Evolutionary conservation across 495 filamentous ascomycete species (phyloP).

Genomic region (Cetradonia linearis): DNA sequence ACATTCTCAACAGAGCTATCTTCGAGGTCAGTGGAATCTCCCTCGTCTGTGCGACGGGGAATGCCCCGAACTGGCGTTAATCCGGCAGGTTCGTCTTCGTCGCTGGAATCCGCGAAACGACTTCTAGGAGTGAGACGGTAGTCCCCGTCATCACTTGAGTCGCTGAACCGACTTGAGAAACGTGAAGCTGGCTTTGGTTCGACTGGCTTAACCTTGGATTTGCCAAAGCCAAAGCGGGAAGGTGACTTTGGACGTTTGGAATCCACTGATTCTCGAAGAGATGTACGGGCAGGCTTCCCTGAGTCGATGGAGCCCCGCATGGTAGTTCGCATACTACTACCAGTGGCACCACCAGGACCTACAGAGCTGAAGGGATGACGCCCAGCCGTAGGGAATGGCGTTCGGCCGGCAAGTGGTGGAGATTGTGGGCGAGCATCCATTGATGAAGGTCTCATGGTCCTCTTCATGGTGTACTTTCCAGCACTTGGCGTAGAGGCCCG

Average conservation of each 20-base stretch:
- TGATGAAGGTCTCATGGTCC: constrained; percentile 41
- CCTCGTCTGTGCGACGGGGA: constrained; percentile 46
- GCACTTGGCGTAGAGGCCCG: constrained; percentile 31
- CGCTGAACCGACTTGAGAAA: constrained; percentile 46
- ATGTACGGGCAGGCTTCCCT: constrained; percentile 16
- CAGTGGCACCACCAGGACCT: constrained; percentile 10
- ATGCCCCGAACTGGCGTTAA: constrained; percentile 57
- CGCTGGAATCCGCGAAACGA: constrained; percentile 74
- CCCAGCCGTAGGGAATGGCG: constrained; percentile 25
- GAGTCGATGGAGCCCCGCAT: constrained; percentile 34
- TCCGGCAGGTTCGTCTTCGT: constrained; percentile 38
- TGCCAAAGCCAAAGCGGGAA: constrained; percentile 40
- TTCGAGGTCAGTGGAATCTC: constrained; percentile 61
- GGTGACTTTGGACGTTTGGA: constrained; percentile 31
- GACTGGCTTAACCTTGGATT: constrained; percentile 32
- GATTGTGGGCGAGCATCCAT: constrained; percentile 29
- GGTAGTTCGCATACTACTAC: constrained; percentile 39
- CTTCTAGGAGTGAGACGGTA: constrained; percentile 45
- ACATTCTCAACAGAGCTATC: constrained; percentile 46
- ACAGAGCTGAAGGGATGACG: constrained; percentile 23
- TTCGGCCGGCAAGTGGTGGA: constrained; percentile 28
- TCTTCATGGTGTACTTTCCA: constrained; percentile 41
- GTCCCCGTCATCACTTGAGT: constrained; percentile 67
- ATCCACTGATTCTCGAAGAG: constrained; percentile 26
- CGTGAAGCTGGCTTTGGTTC: constrained; percentile 31